Evolutionary conservation across 2,329 filamentous ascomycete genomes (phyloP).

Genomic region (Talaromyces sp.): DNA sequence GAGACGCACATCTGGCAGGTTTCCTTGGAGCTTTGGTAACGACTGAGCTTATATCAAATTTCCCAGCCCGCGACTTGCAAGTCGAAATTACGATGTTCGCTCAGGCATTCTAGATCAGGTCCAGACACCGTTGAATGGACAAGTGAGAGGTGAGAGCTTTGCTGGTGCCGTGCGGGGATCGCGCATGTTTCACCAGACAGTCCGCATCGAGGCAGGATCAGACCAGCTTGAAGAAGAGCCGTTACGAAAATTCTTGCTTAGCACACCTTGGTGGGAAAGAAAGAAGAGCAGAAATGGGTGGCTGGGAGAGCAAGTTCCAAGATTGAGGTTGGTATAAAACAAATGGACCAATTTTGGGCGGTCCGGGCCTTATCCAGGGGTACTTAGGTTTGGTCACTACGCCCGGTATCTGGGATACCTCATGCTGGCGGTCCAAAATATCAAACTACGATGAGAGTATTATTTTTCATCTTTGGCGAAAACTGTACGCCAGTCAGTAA

Average conservation of each 20-base stretch:
- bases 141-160: neutral
- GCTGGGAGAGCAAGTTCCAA: neutral
- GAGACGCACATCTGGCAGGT: too few species aligned
- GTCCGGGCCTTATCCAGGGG: conserved; percentile 1
- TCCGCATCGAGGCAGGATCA: neutral
- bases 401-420: neutral
- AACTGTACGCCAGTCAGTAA: too few species aligned
- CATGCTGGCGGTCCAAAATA: neutral
- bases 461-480: neutral
- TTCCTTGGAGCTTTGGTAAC: neutral
- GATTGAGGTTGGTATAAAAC: neutral
- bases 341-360: neutral
- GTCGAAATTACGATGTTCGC: neutral
- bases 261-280: neutral
- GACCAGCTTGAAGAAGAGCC: neutral
- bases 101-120: neutral
- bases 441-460: neutral
- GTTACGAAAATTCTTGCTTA: neutral
- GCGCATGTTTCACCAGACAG: neutral
- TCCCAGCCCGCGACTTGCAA: neutral
- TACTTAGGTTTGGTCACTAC: neutral
- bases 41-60: neutral
- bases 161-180: neutral
- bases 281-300: neutral
- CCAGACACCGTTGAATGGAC: neutral